phyloP scores from a whole-genome alignment of 1,139 yeast genomes.

The Yamadazyma jaroonii region DNA sequence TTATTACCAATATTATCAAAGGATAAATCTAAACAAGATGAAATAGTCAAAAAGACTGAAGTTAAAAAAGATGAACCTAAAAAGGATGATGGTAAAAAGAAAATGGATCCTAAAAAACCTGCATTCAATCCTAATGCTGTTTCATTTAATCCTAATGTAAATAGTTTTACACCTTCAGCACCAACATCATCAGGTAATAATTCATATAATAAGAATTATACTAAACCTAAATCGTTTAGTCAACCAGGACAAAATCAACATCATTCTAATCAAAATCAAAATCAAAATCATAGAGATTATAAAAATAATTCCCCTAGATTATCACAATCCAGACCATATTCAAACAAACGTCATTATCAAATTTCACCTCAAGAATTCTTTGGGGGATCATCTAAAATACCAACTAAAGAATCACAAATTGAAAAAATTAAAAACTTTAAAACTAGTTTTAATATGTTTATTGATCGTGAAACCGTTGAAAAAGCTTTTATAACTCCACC shows the following conservation, averaged over 20 bases:
- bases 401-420: slow-evolving; percentile 41
- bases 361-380: slow-evolving; percentile 46
- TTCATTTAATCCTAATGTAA: slow-evolving; percentile 59
- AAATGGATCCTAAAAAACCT: slow-evolving; percentile 55
- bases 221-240: slow-evolving; percentile 3
- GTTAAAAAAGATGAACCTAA: slow-evolving; percentile 5
- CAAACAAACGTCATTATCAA: slow-evolving; percentile 38
- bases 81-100: slow-evolving; percentile 26
- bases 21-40: slow-evolving; percentile 63
- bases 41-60: slow-evolving; percentile 39
- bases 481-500: slow-evolving; percentile 76
- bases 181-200: slow-evolving; percentile 20
- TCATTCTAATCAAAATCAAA: slow-evolving; percentile 1
- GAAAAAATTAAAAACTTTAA: slow-evolving; percentile 37
- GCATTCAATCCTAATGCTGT: slow-evolving; percentile 71
- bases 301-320: slow-evolving; percentile 35
- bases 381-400: slow-evolving; percentile 47
- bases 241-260: slow-evolving; percentile 10
- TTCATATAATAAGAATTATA: slow-evolving; percentile 14
- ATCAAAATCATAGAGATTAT: slow-evolving; percentile 3
- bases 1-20: slow-evolving; percentile 72
- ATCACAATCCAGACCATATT: slow-evolving; percentile 31
- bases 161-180: slow-evolving; percentile 7
- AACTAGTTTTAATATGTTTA: slow-evolving; percentile 57
- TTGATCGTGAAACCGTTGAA: slow-evolving; percentile 43